These are phyloP conservation scores for Aureobasidium vineae DNA, from an alignment of 2,329 filamentous ascomycete genomes.

Conservation along the genomic window DNA sequence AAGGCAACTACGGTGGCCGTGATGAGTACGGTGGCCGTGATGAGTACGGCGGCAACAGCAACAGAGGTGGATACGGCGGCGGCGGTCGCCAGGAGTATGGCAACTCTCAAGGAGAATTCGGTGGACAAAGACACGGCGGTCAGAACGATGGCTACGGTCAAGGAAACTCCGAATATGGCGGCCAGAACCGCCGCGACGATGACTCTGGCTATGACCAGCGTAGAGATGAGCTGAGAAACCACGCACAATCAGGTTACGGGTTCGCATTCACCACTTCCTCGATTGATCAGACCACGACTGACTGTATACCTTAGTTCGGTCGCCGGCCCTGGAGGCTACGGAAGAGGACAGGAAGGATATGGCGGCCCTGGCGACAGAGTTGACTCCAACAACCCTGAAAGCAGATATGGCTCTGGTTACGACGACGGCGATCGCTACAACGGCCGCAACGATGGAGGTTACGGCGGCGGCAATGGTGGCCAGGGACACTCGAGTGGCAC, in stretches of 20 bases:
- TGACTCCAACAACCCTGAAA: constrained; percentile 7
- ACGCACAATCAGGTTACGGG: constrained; percentile 30
- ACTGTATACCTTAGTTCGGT: constrained; percentile 2
- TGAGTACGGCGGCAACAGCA: constrained; percentile 19
- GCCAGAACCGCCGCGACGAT: constrained; percentile 26
- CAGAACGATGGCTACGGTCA: constrained; percentile 30
- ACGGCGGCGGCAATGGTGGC: constrained; percentile 33
- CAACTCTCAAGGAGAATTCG: constrained; percentile 24
- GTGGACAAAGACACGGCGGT: constrained; percentile 26
- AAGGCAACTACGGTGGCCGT: constrained; percentile 33
- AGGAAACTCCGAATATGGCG: constrained; percentile 30
- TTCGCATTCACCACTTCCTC: background rate
- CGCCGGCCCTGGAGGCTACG: constrained; percentile 23
- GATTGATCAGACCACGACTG: background rate
- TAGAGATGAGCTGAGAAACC: constrained; percentile 27
- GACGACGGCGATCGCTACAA: constrained; percentile 29
- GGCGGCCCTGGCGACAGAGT: constrained; percentile 12
- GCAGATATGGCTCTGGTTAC: constrained; percentile 17
- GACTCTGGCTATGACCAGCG: constrained; percentile 28
- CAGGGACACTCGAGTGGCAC: constrained; percentile 44
- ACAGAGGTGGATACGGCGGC: constrained; percentile 30
- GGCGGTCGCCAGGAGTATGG: constrained; percentile 27
- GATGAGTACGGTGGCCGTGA: constrained; percentile 26
- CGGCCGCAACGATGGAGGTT: constrained; percentile 31
- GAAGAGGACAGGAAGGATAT: constrained; percentile 21